Evolutionary conservation across 139 green algal genomes (phyloP).

Genomic region (Chlorella sorokiniana): DNA sequence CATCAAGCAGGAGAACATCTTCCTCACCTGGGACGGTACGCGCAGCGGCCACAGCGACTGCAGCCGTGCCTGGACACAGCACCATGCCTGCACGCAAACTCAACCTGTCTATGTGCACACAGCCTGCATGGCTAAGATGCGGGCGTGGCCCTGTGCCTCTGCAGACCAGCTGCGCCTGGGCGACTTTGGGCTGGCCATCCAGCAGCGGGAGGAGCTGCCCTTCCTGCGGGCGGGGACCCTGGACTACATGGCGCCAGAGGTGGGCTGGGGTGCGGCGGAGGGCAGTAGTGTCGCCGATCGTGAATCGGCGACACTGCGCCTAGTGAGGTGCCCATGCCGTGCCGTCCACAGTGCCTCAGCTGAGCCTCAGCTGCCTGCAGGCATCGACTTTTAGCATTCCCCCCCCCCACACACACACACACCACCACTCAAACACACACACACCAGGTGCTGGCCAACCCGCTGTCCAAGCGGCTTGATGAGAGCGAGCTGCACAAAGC

Average conservation of each 20-base stretch:
- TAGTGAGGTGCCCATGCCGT: too few relatives aligned
- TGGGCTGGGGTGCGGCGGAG: not conserved
- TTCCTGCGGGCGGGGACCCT: constrained; percentile 79
- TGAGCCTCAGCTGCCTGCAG: too few relatives aligned
- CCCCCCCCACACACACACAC: too few relatives aligned
- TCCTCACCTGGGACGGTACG: constrained; percentile 58
- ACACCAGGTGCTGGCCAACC: constrained; percentile 72
- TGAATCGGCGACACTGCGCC: too few relatives aligned
- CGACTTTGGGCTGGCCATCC: constrained; percentile 83
- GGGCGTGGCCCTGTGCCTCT: not conserved
- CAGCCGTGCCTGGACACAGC: not conserved
- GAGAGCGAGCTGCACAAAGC: constrained; percentile 39
- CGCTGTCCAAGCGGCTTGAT: constrained; percentile 58
- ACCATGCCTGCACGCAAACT: not conserved
- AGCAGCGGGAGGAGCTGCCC: constrained; percentile 68
- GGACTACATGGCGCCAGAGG: constrained; percentile 81
- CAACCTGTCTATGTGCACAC: not conserved
- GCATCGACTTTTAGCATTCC: too few relatives aligned
- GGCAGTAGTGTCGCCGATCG: not conserved
- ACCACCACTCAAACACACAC: not conserved
- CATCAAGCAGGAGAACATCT: constrained; percentile 90
- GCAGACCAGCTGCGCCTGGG: constrained; percentile 64
- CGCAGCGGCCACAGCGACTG: not conserved
- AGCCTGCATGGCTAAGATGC: not conserved
- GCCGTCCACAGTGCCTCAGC: too few relatives aligned